Conservation (phyloP, 140 eudicot genomes). For the Bidens hawaiensis region DNA sequence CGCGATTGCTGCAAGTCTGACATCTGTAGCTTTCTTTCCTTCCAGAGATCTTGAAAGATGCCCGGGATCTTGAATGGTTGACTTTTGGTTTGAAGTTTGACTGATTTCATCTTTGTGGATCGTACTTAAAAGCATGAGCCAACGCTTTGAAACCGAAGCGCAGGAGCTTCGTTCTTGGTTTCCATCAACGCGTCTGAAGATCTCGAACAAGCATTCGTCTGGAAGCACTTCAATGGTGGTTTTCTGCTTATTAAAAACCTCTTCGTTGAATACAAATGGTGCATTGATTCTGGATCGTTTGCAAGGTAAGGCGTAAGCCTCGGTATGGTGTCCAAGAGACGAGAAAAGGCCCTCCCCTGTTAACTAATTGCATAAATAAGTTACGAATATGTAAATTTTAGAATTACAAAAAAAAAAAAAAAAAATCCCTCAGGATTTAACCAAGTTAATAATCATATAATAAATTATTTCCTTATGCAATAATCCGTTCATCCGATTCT, state of each 20-base stretch:
- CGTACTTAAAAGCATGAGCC: conserved; percentile 76
- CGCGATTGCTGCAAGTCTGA: conserved; percentile 82
- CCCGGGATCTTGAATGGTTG: conserved; percentile 24
- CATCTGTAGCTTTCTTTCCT: conserved; percentile 84
- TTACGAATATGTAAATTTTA: background rate
- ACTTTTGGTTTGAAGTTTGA: background rate
- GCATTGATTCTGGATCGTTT: conserved; percentile 73
- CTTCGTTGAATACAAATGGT: conserved; percentile 47
- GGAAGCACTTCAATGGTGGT: conserved; percentile 76
- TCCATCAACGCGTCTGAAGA: conserved; percentile 61
- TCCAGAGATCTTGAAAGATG: conserved; percentile 59
- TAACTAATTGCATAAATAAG: conserved; percentile 11
- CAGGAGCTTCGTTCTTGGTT: conserved; percentile 71
- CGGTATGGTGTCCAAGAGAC: conserved; percentile 58
- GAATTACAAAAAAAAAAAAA: background rate
- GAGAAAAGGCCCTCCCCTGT: conserved; percentile 52
- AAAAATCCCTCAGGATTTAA: background rate
- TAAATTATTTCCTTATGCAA: too few species aligned
- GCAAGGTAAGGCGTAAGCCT: conserved; percentile 57
- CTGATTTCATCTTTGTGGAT: conserved; percentile 48
- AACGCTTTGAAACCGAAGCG: conserved; percentile 79
- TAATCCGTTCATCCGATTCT: too few species aligned
- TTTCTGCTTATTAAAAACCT: conserved; percentile 32
- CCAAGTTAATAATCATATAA: background rate
- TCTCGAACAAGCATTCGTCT: conserved; percentile 83